Evolutionary conservation across 2,329 filamentous ascomycete species (phyloP).

Genomic region (Chalaropsis thielavioides): DNA sequence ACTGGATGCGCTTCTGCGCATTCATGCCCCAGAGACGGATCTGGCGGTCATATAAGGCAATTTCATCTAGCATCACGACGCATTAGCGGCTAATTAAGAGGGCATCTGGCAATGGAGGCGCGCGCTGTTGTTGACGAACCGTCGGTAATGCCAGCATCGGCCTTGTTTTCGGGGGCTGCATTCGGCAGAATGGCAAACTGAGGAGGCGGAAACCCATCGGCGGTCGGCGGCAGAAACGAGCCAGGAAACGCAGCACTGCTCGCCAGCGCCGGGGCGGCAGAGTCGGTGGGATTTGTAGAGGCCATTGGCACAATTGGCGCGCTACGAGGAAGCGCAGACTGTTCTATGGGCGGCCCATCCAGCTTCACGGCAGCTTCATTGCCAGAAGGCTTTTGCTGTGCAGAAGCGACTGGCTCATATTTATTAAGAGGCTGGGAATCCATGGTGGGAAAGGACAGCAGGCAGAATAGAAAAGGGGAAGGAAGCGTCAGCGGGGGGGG

Average conservation of each 20-base stretch:
- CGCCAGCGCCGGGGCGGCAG: neutral
- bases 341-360: neutral
- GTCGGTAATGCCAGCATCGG: neutral
- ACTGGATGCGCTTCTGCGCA: slow-evolving; percentile 84
- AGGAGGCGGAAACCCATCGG: neutral
- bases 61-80: slow-evolving; percentile 53
- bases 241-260: neutral
- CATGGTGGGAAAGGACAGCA: neutral
- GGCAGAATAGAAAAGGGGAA: neutral
- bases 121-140: neutral
- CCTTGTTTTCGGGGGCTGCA: neutral
- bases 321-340: neutral
- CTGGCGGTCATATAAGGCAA: slow-evolving; percentile 92
- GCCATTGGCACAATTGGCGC: slow-evolving; percentile 2
- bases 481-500: neutral
- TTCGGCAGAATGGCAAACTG: neutral
- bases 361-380: neutral
- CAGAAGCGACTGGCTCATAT: neutral
- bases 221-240: neutral
- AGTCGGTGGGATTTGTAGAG: neutral
- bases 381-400: neutral
- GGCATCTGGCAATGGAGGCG: neutral
- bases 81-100: neutral
- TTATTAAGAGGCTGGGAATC: neutral
- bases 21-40: slow-evolving; percentile 95